A percentile compares a stretch with the other conserved stretches of the same genome.
Evolutionary conservation across 352 stramenopile species (phyloP).

Genomic region (Phytophthora pinifolia): DNA sequence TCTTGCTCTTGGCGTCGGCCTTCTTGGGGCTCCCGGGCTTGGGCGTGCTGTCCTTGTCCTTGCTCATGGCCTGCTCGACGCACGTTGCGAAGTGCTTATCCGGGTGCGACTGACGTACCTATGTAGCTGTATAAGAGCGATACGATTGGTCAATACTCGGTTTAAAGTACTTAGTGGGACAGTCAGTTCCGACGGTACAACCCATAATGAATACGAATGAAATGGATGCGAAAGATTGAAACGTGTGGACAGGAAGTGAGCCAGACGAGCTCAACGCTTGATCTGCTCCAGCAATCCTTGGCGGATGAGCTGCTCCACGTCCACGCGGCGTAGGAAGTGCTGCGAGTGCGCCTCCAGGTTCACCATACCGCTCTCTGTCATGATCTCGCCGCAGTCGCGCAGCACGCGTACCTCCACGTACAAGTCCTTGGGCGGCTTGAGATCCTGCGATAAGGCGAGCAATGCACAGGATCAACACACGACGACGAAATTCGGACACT

Average conservation of each 20-base stretch:
- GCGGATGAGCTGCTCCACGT: conserved; percentile 84
- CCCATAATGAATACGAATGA: conserved; percentile 19
- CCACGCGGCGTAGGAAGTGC: conserved; percentile 86
- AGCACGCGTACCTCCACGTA: conserved; percentile 90
- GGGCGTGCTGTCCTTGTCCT: conserved; percentile 11
- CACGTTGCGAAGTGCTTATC: conserved; percentile 9
- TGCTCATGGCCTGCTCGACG: conserved; percentile 12
- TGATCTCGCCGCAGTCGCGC: conserved; percentile 88
- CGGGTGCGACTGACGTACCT: conserved; percentile 17
- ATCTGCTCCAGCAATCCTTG: conserved; percentile 86
- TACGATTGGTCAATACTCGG: conserved; percentile 3
- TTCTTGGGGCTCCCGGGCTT: conserved; percentile 18
- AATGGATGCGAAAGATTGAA: conserved; percentile 24
- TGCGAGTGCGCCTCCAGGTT: conserved; percentile 87
- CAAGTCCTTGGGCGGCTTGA: conserved; percentile 89
- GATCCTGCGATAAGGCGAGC: conserved; percentile 42
- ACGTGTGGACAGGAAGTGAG: conserved; percentile 5
- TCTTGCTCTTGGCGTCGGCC: conserved; percentile 23
- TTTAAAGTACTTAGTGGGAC: neutral
- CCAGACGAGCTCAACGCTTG: conserved; percentile 43
- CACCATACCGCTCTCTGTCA: conserved; percentile 89
- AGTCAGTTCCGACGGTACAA: conserved; percentile 7
- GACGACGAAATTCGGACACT: neutral
- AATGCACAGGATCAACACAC: conserved; percentile 15
- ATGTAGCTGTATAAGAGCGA: conserved; percentile 16